Evolutionary conservation across 108 stramenopile species (phyloP), one percentile per base, ranked within the genome.

Genomic region (Nitzschia putrida): DNA sequence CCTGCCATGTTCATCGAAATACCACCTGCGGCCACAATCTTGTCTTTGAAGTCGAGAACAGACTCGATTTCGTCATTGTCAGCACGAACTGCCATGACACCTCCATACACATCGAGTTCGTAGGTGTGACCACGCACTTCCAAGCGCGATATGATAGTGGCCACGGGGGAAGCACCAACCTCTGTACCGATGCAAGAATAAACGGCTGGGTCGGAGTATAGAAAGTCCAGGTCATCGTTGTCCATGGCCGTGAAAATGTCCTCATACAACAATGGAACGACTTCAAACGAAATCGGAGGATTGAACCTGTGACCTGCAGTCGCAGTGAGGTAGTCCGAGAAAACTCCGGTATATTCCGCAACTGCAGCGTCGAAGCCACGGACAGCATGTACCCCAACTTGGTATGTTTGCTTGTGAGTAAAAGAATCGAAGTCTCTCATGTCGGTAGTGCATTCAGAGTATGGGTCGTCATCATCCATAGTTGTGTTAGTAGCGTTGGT

Each of bases 281-380:
- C 24, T 51, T 71, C 49, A 47, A 80, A 80, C 12, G 10, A 8
- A 21, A 80, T 43, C 2, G 61, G 68, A 12, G 64, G 64, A 41
- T 72, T 69, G 47, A 73, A 73, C 11, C 43, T 49, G 39, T 61
- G 55, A 21, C 79, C 79, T 16, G 73, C 79, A 7, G 79, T 74
- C 4, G 61, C 68, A 1, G 79, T 71, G 29, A 80, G 57, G 50
- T 80, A 80, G 18, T 69, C 69, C 7, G 34, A 23, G 47, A 74
- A 80, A 13, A 72, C 64, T 6, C 18, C 21, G 53, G 69, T 65
- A 44, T 49, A 69, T 21, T 73, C 68, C 0, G n/a, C 42, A 56
- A 42, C 70, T 7, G 79, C 79, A 4, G 22, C 38, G 6, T 74
- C 69, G 9, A 71, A 49, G 18, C 79, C 69, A 24, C 61, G 61